phyloP scores from a whole-genome alignment of 2,329 filamentous ascomycete genomes.

The Fusarium nematophilum region DNA sequence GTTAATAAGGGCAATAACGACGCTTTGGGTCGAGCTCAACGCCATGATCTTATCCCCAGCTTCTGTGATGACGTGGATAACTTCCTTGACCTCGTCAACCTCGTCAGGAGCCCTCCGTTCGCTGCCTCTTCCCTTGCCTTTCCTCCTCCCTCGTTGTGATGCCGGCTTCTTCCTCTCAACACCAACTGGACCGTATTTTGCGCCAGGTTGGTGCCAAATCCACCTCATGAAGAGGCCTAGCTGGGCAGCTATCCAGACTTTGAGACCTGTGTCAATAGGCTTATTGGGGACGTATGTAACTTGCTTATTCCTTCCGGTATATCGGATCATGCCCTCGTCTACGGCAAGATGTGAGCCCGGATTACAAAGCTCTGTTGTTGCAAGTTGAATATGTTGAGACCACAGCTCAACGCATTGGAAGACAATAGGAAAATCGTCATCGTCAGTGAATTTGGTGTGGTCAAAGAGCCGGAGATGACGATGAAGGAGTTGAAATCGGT shows the following conservation, averaged over 20 bases:
- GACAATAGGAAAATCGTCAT: background rate
- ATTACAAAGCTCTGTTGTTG: background rate
- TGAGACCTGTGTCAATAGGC: constrained; percentile 13
- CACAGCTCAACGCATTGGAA: background rate
- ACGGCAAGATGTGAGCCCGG: constrained; percentile 4
- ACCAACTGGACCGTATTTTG: background rate
- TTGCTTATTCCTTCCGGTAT: background rate
- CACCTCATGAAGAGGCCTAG: constrained; percentile 18
- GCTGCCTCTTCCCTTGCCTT: background rate
- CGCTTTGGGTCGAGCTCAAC: constrained; percentile 9
- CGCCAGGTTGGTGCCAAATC: constrained; percentile 11
- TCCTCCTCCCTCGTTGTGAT: background rate
- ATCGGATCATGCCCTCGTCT: constrained; percentile 4
- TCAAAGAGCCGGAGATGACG: constrained; percentile 6
- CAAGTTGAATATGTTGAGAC: constrained; percentile 13
- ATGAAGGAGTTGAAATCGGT: constrained; percentile 16
- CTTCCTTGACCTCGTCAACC: no score
- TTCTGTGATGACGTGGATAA: no score
- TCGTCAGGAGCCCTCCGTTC: no score
- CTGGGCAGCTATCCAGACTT: constrained; percentile 28
- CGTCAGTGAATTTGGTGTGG: background rate
- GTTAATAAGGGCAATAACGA: constrained; percentile 26
- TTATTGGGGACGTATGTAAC: constrained; percentile 1
- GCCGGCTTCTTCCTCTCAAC: background rate
- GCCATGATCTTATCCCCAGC: no score